Evolutionary conservation across 345 rosid genomes (phyloP), one percentile per base, ranked within the genome.

Genomic region (Pistacia vera): DNA sequence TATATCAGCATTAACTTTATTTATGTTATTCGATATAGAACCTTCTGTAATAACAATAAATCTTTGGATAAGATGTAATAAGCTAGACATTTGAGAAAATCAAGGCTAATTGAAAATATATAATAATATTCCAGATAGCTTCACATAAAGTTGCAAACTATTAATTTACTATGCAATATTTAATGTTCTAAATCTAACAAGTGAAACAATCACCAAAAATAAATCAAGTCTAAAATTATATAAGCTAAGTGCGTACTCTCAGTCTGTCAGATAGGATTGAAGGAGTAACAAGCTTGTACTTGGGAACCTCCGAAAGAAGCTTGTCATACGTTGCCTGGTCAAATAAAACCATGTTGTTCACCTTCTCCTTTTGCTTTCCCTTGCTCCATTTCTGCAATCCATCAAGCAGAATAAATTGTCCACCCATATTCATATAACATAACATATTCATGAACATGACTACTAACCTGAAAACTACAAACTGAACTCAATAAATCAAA

Each of bases 301-400:
- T 87, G 66, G 90, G 88, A 33, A 67, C 86, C 71, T 87, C 86
- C 0, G 78, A 18, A 20, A 85, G 81, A 54, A 87, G 90, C 82
- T 83, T 83, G 63, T 87, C 90, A 62, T 83, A 87, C 3, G 90
- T 81, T 2, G 77, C 85, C 76, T 85, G 90, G 68, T 87, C 90
- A 14, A 87, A 87, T 81, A 87, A 78, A 18, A 87, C 87, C 90
- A 85, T 83, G 81, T 87, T 85, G 80, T 87, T 87, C 80, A 87
- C 88, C 85, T 85, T 87, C 81, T 85, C 90, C 86, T 87, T 87
- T 74, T 85, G 88, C 80, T 87, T 85, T 20, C 88, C 86, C 78
- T 83, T 85, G 74, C 88, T 85, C 90, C 86, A 87, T 77, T 87
- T 87, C 88, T 85, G 78, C 71, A 56, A 38, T 28, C 35, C 18